Conservation (phyloP, 2,329 filamentous ascomycete genomes). For the Juglanconis juglandina region DNA sequence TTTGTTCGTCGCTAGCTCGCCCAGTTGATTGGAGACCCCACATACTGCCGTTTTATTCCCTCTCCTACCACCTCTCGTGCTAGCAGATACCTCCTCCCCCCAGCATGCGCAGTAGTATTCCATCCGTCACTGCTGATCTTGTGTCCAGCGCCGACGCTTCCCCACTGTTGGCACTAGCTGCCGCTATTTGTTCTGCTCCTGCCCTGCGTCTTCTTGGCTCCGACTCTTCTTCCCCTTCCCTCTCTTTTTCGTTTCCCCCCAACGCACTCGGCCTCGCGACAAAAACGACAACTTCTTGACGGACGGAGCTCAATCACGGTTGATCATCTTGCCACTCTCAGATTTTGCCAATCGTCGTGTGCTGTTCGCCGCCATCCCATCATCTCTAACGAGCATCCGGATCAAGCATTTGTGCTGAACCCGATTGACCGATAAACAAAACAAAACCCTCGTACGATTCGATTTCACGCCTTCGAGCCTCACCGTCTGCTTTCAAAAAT, state of each 20-base stretch:
- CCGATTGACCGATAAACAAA: slow-evolving; percentile 12
- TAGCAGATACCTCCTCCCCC: neutral
- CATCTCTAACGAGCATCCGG: neutral
- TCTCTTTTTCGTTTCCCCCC: slow-evolving; percentile 6
- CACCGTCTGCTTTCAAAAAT: neutral
- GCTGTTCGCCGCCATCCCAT: slow-evolving; percentile 15
- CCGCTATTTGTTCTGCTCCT: slow-evolving; percentile 18
- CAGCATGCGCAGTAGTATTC: neutral
- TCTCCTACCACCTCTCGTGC: no score
- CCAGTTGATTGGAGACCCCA: no score
- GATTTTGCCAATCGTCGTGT: slow-evolving; percentile 18
- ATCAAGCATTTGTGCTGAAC: slow-evolving; percentile 11
- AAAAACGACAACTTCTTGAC: slow-evolving; percentile 8
- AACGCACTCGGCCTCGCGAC: slow-evolving; percentile 18
- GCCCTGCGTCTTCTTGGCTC: slow-evolving; percentile 4
- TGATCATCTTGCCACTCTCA: slow-evolving; percentile 12
- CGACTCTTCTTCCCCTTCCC: neutral
- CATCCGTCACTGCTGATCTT: slow-evolving; percentile 12
- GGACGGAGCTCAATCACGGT: slow-evolving; percentile 6
- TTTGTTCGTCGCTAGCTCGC: no score
- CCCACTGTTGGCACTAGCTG: neutral
- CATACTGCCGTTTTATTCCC: no score
- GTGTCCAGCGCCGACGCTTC: neutral
- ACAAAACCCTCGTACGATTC: slow-evolving; percentile 8
- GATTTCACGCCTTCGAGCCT: neutral